These are phyloP conservation scores for Trametes maxima DNA, from an alignment of 768 basidiomycete genomes.

Conservation along the genomic window DNA sequence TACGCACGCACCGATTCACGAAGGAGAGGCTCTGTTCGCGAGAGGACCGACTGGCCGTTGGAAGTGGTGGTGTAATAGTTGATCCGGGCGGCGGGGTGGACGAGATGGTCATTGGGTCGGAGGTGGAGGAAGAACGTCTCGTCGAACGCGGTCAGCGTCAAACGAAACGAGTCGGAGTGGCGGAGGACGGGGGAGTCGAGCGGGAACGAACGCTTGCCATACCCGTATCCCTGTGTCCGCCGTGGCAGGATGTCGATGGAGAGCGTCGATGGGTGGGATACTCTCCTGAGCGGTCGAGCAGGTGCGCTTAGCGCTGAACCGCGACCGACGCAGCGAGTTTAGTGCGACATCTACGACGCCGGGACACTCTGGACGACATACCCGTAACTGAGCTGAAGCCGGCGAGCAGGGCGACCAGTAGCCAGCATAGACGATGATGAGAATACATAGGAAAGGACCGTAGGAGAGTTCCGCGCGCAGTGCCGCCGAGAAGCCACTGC, in stretches of 20 bases:
- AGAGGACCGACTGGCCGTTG: constrained; percentile 52
- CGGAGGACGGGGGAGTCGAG: constrained; percentile 51
- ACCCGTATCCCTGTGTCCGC: constrained; percentile 13
- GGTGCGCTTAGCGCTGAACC: constrained; percentile 31
- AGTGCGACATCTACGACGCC: background rate
- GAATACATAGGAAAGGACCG: constrained; percentile 21
- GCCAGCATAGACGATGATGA: constrained; percentile 20
- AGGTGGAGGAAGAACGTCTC: constrained; percentile 73
- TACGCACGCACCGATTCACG: constrained; percentile 68
- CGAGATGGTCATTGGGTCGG: constrained; percentile 74
- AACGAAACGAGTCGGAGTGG: constrained; percentile 70
- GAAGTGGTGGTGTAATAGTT: constrained; percentile 58
- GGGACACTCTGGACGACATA: background rate
- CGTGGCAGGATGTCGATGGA: constrained; percentile 48
- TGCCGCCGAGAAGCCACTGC: constrained; percentile 2
- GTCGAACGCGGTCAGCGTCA: constrained; percentile 66
- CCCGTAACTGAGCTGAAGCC: constrained; percentile 18
- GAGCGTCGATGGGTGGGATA: constrained; percentile 41
- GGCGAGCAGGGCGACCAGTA: constrained; percentile 16
- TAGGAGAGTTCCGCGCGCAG: constrained; percentile 8
- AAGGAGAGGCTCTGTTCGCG: constrained; percentile 61
- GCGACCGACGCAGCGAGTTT: background rate
- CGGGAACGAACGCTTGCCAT: constrained; percentile 32
- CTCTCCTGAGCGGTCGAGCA: constrained; percentile 38
- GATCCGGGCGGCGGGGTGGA: constrained; percentile 77